Evolutionary conservation across 2,329 filamentous ascomycete genomes (phyloP), one percentile per base, ranked within the genome.

Genomic region (Diaporthe humulicola): DNA sequence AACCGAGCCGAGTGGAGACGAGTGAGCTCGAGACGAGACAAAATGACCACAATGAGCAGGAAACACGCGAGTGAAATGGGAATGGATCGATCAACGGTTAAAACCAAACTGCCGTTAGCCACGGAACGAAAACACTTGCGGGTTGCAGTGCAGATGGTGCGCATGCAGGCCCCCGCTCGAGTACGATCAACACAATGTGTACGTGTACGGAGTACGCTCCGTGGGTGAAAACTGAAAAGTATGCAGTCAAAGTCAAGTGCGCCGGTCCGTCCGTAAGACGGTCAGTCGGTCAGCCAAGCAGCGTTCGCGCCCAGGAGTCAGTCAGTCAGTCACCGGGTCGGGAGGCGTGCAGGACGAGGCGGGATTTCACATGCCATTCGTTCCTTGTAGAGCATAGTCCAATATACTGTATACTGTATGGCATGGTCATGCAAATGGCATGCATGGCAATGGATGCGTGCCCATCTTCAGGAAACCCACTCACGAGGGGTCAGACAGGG

Each of bases 101-200:
- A 36, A n/a, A 28, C 28, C 58, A 48, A 66, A 66, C 9, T 66
- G 61, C 61, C 61, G 61, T 22, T 28, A 28, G 28, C 4, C 42
- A 33, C 42, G 60, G 15, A 33, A 66, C 61, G 12, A 50, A 50
- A 6, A 10, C 42, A 36, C 61, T 38, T 19, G 61, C 45, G 30
- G 61, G 61, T 67, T 67, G 30, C 64, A 67, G 64, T 67, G 61
- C 45, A 67, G 61, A 38, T 45, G 58, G 58, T 64, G 60, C 60
- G 33, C 22, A 50, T 67, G 64, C 64, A 67, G 19, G 30, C 64
- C 64, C 64, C 64, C 64, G 64, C 64, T 64, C 61, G 45, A 67
- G 45, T 5, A 36, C 30, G 19, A 52, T 48, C 17, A 64, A 66
- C 14, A 38, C 38, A n/a, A n/a, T n/a, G n/a, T 7, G 22, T 28